Evolutionary conservation across 768 basidiomycete species (phyloP).

Genomic region (Pseudohyphozyma bogoriensis): DNA sequence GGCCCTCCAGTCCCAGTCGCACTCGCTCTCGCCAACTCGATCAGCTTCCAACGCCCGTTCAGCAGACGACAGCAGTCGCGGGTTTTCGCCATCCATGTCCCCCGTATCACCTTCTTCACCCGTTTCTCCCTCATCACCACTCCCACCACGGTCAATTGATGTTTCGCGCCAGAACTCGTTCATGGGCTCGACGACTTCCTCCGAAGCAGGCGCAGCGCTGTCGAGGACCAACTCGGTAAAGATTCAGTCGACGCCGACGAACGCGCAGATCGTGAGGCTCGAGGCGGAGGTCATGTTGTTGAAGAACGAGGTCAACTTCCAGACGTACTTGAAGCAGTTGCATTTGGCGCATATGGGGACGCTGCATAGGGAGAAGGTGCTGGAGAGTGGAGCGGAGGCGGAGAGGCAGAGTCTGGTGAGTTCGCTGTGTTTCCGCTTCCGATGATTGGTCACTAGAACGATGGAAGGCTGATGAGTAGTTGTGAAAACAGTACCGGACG

Average conservation of each 20-base stretch:
- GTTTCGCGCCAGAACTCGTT: neutral
- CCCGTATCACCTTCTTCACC: slow-evolving; percentile 7
- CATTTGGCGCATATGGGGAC: slow-evolving; percentile 74
- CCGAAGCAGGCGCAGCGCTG: neutral
- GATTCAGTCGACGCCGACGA: neutral
- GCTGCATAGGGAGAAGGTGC: slow-evolving; percentile 60
- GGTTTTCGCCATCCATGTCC: slow-evolving; percentile 6
- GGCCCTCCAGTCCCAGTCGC: slow-evolving; percentile 15
- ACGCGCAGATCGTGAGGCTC: slow-evolving; percentile 46
- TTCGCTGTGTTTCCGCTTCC: slow-evolving; percentile 10
- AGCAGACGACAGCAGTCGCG: too few relatives aligned
- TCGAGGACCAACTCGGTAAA: neutral
- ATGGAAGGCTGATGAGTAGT: neutral
- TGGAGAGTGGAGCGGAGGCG: slow-evolving; percentile 63
- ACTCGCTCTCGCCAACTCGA: too few relatives aligned
- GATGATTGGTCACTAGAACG: neutral
- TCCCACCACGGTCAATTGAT: neutral
- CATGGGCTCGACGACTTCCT: slow-evolving; percentile 10
- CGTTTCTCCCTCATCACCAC: neutral
- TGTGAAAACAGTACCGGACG: slow-evolving; percentile 11
- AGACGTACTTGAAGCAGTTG: slow-evolving; percentile 70
- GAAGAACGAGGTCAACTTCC: slow-evolving; percentile 72
- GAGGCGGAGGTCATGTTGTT: slow-evolving; percentile 67
- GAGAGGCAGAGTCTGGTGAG: slow-evolving; percentile 69
- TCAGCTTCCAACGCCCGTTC: too few relatives aligned